These are phyloP conservation scores for Pseudogymnoascus sp. DNA, from an alignment of 2,329 filamentous ascomycete species.

Conservation along the genomic window DNA sequence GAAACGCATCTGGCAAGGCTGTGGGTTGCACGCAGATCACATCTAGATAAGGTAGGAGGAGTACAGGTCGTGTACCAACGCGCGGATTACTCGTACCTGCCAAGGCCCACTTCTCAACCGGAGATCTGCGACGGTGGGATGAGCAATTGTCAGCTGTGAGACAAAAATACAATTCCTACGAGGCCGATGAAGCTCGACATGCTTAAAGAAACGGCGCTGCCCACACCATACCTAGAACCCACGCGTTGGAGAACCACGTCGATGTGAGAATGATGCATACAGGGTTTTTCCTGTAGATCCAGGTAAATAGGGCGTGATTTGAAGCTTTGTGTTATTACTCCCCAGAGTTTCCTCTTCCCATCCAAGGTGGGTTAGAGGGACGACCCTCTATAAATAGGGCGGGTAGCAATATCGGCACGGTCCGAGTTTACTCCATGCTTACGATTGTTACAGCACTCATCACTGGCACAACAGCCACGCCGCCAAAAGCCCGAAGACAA, in stretches of 20 bases:
- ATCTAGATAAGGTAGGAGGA: neutral
- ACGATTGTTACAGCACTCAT: neutral
- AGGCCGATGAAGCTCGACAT: neutral
- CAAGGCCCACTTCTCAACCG: neutral
- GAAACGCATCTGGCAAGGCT: neutral
- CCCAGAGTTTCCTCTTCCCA: neutral
- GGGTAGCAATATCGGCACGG: neutral
- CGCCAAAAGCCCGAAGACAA: neutral
- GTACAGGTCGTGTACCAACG: neutral
- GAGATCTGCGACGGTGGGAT: neutral
- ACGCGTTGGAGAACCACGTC: neutral
- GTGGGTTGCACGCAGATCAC: constrained; percentile 3
- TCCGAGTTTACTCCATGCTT: constrained; percentile 5
- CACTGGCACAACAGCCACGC: too few species aligned
- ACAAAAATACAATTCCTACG: neutral
- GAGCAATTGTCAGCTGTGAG: neutral
- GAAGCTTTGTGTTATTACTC: neutral
- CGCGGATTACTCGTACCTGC: neutral
- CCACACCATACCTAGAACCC: neutral
- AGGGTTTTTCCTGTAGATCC: neutral
- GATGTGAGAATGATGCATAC: neutral
- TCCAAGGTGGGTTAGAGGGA: neutral
- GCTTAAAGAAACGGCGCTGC: neutral
- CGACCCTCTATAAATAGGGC: neutral
- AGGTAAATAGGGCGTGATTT: neutral